These are phyloP conservation scores for Amanita rimosa DNA, from an alignment of 768 basidiomycete genomes.

Conservation along the genomic window DNA sequence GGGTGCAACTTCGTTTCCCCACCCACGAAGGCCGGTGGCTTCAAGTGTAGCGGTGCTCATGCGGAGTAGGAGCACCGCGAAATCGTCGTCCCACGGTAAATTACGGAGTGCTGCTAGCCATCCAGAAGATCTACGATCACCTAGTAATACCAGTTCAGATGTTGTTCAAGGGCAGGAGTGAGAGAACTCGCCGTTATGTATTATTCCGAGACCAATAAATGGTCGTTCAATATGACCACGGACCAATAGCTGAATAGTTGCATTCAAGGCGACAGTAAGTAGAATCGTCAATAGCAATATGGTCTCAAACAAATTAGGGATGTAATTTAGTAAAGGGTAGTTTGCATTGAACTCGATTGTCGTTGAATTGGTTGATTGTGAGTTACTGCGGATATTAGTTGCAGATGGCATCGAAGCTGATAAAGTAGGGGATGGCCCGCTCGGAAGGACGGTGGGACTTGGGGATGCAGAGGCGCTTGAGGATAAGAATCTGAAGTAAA, in stretches of 20 bases:
- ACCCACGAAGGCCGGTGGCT: slow-evolving; percentile 57
- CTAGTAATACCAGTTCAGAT: slow-evolving; percentile 1
- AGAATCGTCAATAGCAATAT: slow-evolving; percentile 43
- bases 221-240: slow-evolving; percentile 48
- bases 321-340: slow-evolving; percentile 66
- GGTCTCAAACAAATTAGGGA: slow-evolving; percentile 65
- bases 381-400: background rate
- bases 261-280: slow-evolving; percentile 50
- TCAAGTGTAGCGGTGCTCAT: slow-evolving; percentile 69
- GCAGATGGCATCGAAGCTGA: slow-evolving; percentile 10
- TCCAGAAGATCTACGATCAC: slow-evolving; percentile 7
- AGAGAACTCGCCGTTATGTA: slow-evolving; percentile 15
- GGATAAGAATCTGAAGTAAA: slow-evolving; percentile 25
- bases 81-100: slow-evolving; percentile 61
- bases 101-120: slow-evolving; percentile 14
- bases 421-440: slow-evolving; percentile 8
- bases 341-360: slow-evolving; percentile 6
- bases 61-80: slow-evolving; percentile 57
- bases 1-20: slow-evolving; percentile 63
- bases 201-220: slow-evolving; percentile 40
- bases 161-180: background rate
- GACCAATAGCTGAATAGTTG: slow-evolving; percentile 53
- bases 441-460: slow-evolving; percentile 7
- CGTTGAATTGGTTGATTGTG: background rate
- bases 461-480: background rate